These are phyloP conservation scores for Neurospora sp. DNA, from an alignment of 2,329 filamentous ascomycete genomes.

Conservation along the genomic window DNA sequence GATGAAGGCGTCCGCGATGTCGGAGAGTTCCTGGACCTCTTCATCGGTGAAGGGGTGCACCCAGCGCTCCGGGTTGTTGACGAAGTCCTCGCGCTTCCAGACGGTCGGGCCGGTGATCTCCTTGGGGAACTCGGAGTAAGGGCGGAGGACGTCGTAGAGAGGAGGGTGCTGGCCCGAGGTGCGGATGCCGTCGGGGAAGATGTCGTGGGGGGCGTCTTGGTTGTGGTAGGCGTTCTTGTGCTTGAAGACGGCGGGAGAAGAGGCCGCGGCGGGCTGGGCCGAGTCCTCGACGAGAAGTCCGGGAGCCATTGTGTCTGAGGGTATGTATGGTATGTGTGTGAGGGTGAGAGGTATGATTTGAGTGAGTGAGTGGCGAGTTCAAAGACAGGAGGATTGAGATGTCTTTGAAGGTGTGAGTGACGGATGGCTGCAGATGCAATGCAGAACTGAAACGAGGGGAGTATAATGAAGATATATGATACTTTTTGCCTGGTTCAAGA, in stretches of 20 bases:
- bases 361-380: neutral
- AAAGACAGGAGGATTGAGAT: neutral
- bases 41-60: slow-evolving; percentile 57
- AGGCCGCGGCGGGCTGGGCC: neutral
- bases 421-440: slow-evolving; percentile 1
- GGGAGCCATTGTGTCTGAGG: slow-evolving; percentile 16
- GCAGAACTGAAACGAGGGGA: neutral
- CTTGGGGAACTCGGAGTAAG: slow-evolving; percentile 62
- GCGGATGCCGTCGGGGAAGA: slow-evolving; percentile 39
- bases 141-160: slow-evolving; percentile 51
- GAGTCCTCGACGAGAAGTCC: slow-evolving; percentile 16
- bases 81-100: slow-evolving; percentile 60
- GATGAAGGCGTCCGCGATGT: slow-evolving; percentile 60
- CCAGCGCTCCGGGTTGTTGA: slow-evolving; percentile 57
- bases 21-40: slow-evolving; percentile 58
- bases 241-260: neutral
- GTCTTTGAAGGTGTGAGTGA: neutral
- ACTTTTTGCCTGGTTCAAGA: neutral
- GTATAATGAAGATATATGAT: neutral
- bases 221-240: slow-evolving; percentile 13
- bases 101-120: slow-evolving; percentile 63
- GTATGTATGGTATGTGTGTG: neutral
- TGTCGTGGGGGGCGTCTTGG: slow-evolving; percentile 24
- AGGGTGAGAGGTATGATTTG: neutral
- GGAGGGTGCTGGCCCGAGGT: slow-evolving; percentile 64